Conservation (phyloP, 2,329 filamentous ascomycete genomes). For the Ramularia endophylla region DNA sequence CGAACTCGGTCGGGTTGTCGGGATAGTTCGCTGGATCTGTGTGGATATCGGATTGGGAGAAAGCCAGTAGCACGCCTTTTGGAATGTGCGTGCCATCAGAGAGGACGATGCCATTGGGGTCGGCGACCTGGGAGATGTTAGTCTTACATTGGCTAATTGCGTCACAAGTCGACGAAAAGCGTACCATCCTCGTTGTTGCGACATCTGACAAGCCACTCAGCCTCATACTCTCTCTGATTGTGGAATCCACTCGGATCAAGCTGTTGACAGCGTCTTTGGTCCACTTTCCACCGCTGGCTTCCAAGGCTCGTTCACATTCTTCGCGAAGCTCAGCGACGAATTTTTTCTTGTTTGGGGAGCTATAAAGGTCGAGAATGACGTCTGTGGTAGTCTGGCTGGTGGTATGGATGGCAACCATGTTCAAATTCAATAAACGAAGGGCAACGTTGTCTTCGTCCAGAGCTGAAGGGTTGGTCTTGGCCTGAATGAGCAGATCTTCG, state of each 20-base stretch:
- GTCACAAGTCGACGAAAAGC: not conserved
- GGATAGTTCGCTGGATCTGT: constrained; percentile 23
- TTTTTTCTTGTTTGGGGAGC: constrained; percentile 11
- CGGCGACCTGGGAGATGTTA: constrained; percentile 16
- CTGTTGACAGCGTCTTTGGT: constrained; percentile 19
- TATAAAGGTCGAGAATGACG: constrained; percentile 19
- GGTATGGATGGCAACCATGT: constrained; percentile 23
- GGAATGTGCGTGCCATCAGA: constrained; percentile 20
- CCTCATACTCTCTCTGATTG: constrained; percentile 27
- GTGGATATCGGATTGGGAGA: constrained; percentile 20
- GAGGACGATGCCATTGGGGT: constrained; percentile 19
- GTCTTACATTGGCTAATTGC: not conserved
- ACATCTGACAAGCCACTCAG: constrained; percentile 11
- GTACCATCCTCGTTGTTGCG: constrained; percentile 12
- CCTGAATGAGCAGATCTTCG: constrained; percentile 7
- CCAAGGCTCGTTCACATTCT: constrained; percentile 17
- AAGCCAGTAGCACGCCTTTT: constrained; percentile 18
- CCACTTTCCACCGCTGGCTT: constrained; percentile 12
- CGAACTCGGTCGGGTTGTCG: constrained; percentile 16
- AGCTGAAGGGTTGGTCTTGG: constrained; percentile 6
- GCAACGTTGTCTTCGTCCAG: constrained; percentile 14
- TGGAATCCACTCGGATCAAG: constrained; percentile 19
- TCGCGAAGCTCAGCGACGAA: constrained; percentile 18
- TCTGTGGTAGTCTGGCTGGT: constrained; percentile 20
- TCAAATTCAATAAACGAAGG: constrained; percentile 18